Base-by-base conservation (phyloP, 805 yeast species). In the Wickerhamiella kurtzmanii region DNA sequence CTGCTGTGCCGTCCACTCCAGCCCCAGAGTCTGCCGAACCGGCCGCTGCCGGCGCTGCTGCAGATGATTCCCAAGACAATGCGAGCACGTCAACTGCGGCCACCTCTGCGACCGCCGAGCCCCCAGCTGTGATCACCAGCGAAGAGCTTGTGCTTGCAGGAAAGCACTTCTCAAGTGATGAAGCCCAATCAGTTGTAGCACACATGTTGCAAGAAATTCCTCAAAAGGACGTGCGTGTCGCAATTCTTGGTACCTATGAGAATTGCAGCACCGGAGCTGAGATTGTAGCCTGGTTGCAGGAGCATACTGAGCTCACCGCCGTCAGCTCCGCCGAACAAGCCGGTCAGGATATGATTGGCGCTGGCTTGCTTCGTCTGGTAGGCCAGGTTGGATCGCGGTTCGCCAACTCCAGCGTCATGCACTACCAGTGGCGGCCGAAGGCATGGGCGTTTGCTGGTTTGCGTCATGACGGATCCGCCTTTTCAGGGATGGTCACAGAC, bases 341-440 rank as follows among this genome's bases (percentile, higher is more conserved):
- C 59, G 95, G 95, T 17, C 92, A 82, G 59, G 82, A 76, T 57
- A 67, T 84, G 48, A 63, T 83, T 20, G 64, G 71, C 39, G 61
- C 70, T 44, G 88, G 85, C 0, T 80, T 73, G 52, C 60, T 84
- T 35, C 66, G 74, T 22, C 69, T 78, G 28, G 77, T 82, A 41
- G 89, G 89, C 4, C 71, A 77, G 44, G 75, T 78, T 57, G 72
- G 74, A 43, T 59, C 58, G 45, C 68, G 63, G 44, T 85, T 85
- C 62, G 85, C 80, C 46, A 84, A 82, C 61, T 77, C 86, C 18
- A 75, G 86, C 2, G 80, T 77, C 47, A 76, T 80, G 60, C 71
- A 68, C 56, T 85, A 84, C 58, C 95, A 84, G 63, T 86, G 95
- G 95, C 79, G 77, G 51, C 78, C 78, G 2, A 63, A 70, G 49